phyloP scores from a whole-genome alignment of 1,139 yeast genomes.

The Suhomyces bokatorum region DNA sequence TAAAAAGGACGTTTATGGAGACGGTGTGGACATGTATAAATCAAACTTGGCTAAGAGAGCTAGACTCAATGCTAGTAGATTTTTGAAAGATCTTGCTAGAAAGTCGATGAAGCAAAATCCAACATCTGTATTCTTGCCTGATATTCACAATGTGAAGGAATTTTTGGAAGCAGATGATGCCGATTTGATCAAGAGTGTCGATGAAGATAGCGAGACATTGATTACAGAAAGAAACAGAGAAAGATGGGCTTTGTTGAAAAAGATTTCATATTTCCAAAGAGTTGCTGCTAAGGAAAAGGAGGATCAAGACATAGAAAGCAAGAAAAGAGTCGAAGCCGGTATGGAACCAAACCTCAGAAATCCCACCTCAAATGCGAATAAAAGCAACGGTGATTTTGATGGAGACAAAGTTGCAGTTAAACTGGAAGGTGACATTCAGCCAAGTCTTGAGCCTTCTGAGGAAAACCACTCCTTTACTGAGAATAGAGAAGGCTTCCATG shows the following conservation, averaged over 20 bases:
- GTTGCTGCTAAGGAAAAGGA: constrained; percentile 49
- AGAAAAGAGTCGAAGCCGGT: constrained; percentile 37
- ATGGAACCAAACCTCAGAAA: constrained; percentile 21
- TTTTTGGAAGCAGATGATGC: constrained; percentile 52
- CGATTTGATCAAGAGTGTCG: constrained; percentile 37
- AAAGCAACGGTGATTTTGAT: constrained; percentile 6
- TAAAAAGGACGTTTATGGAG: constrained; percentile 71
- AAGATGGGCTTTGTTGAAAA: constrained; percentile 69
- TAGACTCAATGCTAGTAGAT: constrained; percentile 53
- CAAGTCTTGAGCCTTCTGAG: constrained; percentile 5
- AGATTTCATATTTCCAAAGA: constrained; percentile 66
- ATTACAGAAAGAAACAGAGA: constrained; percentile 53
- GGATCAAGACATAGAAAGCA: constrained; percentile 33
- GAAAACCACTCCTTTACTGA: constrained; percentile 5
- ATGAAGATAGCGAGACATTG: constrained; percentile 41
- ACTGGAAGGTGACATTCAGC: constrained; percentile 16
- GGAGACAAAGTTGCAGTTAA: constrained; percentile 19
- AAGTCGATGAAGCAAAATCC: constrained; percentile 44
- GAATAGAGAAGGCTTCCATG: constrained; percentile 11
- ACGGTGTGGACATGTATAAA: constrained; percentile 65
- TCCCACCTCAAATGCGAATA: constrained; percentile 1
- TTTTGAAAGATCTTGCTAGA: constrained; percentile 56
- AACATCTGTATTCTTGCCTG: constrained; percentile 52
- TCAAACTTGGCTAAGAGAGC: constrained; percentile 47
- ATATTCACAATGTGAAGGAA: constrained; percentile 52